Percentiles rank a stretch among this genome's conserved stretches.
Conservation (phyloP, 352 stramenopile species). For the Pythium dissimile region DNA sequence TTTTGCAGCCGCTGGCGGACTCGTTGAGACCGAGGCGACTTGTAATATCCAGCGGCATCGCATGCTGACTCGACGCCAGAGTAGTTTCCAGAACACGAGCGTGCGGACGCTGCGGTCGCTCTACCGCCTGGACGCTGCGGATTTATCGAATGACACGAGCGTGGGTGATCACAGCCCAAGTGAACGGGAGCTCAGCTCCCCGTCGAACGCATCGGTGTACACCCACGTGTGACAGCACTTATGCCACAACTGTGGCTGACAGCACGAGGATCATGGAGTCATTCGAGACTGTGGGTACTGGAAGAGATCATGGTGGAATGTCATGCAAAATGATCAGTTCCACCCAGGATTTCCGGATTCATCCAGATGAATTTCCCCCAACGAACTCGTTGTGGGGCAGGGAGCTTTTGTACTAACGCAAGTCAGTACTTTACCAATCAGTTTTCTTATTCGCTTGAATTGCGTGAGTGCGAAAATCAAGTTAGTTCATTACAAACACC, state of each 20-base stretch:
- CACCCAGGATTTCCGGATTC: not conserved
- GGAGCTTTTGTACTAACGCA: not conserved
- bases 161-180: not conserved
- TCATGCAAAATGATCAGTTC: too few species aligned
- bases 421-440: not conserved
- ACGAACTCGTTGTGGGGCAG: not conserved
- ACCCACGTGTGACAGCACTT: constrained; percentile 21
- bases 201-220: constrained; percentile 5
- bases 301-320: too few species aligned
- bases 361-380: not conserved
- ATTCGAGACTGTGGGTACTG: too few species aligned
- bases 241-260: too few species aligned
- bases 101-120: constrained; percentile 22
- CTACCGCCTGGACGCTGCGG: constrained; percentile 31
- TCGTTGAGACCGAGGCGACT: constrained; percentile 5
- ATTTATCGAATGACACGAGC: not conserved
- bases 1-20: constrained; percentile 15
- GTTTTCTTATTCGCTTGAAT: not conserved
- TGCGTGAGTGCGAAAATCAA: not conserved
- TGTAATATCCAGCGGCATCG: not conserved
- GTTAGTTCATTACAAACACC: too few species aligned
- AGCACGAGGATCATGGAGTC: not conserved
- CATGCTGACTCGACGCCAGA: constrained; percentile 21
- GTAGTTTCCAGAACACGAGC: constrained; percentile 31
- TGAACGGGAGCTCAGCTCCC: not conserved